Evolutionary conservation across 1,284 basidiomycete species (phyloP), one percentile per base, ranked within the genome.

Genomic region (Cryptococcus jaspeensis): DNA sequence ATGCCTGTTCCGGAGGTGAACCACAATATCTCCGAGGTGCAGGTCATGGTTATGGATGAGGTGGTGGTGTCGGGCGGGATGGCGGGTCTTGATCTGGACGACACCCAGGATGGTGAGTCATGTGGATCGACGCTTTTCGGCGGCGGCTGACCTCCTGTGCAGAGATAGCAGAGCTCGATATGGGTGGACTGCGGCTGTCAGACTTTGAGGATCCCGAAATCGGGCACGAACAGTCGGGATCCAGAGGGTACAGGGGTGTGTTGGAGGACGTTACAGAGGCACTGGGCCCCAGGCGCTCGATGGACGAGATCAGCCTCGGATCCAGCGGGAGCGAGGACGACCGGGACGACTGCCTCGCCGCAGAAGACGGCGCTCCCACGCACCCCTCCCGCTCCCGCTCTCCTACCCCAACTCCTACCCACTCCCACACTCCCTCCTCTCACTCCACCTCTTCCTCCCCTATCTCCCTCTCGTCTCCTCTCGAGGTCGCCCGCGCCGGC

Each of bases 191-290:
- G 11, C 53, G 56, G 25, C 39, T 74, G 11, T 55, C 63, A 18
- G 73, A 75, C 56, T 66, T 75, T 37, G 66, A 65, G 20, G 73
- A 75, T 56, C 70, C 68, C 2, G 70, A 72, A 15, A 35, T 58
- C 2, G 62, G 58, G 3, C 41, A 53, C 4, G 28, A 22, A 28
- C 52, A 16, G 28, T 55, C 16, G 25, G 44, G 3, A 22, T n/a
- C 52, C 18, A 18, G 28, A 39, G 23, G 28, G 5, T 32, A 32
- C 28, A 32, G 28, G 28, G 28, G 28, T 32, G 28, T 32, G 28
- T 32, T 32, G 28, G 28, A 32, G 28, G 28, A 32, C 28, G 28
- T 32, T 32, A 32, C 28, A 9, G 28, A 4, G 28, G 4, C 28
- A 5, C 5, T 32, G 28, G 28, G 28, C 4, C 28, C 28, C 28